phyloP scores from a whole-genome alignment of 163 green algal genomes.

The Scenedesmus sp. region DNA sequence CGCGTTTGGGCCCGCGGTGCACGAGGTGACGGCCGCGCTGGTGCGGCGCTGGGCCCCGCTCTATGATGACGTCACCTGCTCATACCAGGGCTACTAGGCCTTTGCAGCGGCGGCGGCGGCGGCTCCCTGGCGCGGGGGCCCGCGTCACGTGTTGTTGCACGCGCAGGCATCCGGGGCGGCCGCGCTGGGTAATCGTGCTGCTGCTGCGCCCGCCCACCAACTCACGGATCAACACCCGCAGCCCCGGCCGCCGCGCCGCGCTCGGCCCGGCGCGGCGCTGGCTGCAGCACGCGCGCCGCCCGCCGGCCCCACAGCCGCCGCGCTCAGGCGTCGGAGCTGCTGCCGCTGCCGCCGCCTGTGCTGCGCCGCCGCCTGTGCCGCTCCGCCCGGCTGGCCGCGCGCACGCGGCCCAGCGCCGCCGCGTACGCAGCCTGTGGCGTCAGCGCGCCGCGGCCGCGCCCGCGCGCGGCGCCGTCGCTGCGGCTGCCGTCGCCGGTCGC shows the following conservation, averaged over 20 bases:
- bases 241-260: neutral
- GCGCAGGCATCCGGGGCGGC: neutral
- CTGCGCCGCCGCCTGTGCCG: neutral
- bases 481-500: neutral
- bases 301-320: neutral
- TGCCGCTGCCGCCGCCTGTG: neutral
- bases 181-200: neutral
- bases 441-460: neutral
- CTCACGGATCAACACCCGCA: neutral
- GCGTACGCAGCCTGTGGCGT: slow-evolving; percentile 14
- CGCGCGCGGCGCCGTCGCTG: neutral
- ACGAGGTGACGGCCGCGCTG: slow-evolving; percentile 74
- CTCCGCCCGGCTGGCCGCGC: neutral
- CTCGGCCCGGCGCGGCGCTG: no score
- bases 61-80: slow-evolving; percentile 67
- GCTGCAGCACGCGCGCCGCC: no score
- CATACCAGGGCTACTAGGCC: slow-evolving; percentile 85
- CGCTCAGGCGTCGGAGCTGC: neutral
- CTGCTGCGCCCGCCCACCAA: neutral
- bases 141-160: neutral
- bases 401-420: slow-evolving; percentile 21
- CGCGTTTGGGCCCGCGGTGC: slow-evolving; percentile 79
- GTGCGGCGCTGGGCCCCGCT: slow-evolving; percentile 70
- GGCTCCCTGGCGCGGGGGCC: neutral
- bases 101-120: neutral